Evolutionary conservation across 371 early-diverging fungal genomes (phyloP), one percentile per base, ranked within the genome.

Genomic region (Mortierella polycephala): DNA sequence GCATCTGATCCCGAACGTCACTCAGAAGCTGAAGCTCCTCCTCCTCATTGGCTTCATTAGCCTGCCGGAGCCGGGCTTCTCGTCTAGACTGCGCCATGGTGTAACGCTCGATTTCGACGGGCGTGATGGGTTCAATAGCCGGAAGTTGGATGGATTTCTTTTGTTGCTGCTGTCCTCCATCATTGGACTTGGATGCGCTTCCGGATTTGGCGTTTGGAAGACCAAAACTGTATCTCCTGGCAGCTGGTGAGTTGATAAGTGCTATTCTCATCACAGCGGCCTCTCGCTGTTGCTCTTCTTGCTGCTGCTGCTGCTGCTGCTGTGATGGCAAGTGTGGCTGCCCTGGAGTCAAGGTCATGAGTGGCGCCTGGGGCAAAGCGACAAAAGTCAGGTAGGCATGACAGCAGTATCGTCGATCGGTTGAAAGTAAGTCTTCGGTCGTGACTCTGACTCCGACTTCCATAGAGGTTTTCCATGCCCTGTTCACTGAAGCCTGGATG

Each of bases 371-470:
- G 8, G 57, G 84, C 4, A 93, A 56, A 5, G 91, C 92, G 7
- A 93, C 91, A 86, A 93, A 93, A 0, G 93, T 93, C 30, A 93
- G 75, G 60, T 91, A 92, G 16, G 92, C 93, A 72, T 89, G 88
- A 84, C 93, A 67, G 82, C 93, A 90, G 84, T 77, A 91, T 50
- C 84, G 83, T 44, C 85, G 84, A 6, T 85, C 85, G 10, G 89
- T 86, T 1, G 91, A 85, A 30, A 88, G 70, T 5, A 90, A 85
- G 21, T 90, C 85, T 71, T 93, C 92, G 5, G 90, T 88, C 67
- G 90, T 90, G 41, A 93, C 91, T 55, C 89, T 84, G 46, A 92
- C 92, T 4, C 87, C 90, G 39, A 91, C 86, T 81, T 93, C 94
- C 92, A 93, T 92, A 0, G 90, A 90, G 4, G 92, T 90, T 54